These are phyloP conservation scores for Russula sp. DNA, from an alignment of 768 basidiomycete species.

Conservation along the genomic window DNA sequence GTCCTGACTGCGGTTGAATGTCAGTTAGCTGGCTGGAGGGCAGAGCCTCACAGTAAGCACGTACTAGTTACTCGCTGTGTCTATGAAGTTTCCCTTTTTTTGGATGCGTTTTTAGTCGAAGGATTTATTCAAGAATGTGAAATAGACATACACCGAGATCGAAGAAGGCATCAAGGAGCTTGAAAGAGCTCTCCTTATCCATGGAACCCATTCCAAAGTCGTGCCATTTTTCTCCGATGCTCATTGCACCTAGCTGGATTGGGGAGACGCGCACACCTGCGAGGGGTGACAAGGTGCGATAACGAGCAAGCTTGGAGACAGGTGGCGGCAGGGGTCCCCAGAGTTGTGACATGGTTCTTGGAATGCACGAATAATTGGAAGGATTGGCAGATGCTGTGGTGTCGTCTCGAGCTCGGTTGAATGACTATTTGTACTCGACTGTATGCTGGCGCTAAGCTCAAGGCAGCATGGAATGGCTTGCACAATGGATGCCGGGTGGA, in stretches of 20 bases:
- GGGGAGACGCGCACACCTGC: constrained; percentile 35
- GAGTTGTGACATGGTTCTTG: no score
- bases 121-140: no score
- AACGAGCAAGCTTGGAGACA: constrained; percentile 25
- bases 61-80: constrained; percentile 33
- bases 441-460: not conserved
- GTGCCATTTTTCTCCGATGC: constrained; percentile 34
- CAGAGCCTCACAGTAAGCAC: no score
- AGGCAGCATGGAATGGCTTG: not conserved
- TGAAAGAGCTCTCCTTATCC: constrained; percentile 31
- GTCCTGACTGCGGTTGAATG: constrained; percentile 20
- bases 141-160: constrained; percentile 24
- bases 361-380: no score
- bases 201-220: constrained; percentile 28
- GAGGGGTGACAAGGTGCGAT: constrained; percentile 29
- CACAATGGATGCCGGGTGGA: no score
- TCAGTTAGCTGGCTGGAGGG: not conserved
- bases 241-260: constrained; percentile 33
- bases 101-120: no score
- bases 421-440: not conserved
- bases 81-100: constrained; percentile 27
- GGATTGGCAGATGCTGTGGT: no score
- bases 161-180: constrained; percentile 34
- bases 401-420: not conserved
- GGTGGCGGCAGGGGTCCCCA: no score